Evolutionary conservation across 805 yeast genomes (phyloP), one percentile per base, ranked within the genome.

Genomic region (Ogataea glucozyma): DNA sequence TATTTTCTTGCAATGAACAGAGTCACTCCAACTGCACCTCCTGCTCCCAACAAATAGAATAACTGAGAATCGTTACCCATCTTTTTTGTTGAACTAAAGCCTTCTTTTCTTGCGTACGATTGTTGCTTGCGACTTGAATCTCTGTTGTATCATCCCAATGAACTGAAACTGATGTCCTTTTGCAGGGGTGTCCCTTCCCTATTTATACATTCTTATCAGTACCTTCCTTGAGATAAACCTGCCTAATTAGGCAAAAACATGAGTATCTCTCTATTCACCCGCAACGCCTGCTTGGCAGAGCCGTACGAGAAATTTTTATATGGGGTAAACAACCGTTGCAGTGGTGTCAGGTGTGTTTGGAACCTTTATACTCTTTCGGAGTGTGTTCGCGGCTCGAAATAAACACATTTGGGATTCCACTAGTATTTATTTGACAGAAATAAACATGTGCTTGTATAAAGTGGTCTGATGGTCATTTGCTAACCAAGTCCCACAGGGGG

Each of bases 1-100:
- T 51, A 54, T 13, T 46, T 35, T 35, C 48, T 52, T 9, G 53
- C 49, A 16, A 54, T 41, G 24, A 42, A 56, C 3, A 53, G 20
- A 1, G 55, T 32, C 13, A 47, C 46, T 4, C 56, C 62, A 9
- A 56, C 47, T n/a, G 56, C 54, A 16, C 52, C 33, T 16, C 61
- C 57, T n/a, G 57, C 58, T 4, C 51, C 57, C 21, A 53, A 14
- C 24, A 59, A 34, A 27, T 52, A 43, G 34, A 46, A 21, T 36
- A 47, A 48, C 33, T 47, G 40, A 13, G 46, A 31, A 30, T 52
- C 50, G 26, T 23, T 27, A 13, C 30, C 29, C 49, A 45, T 45
- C 16, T 14, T 16, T 23, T 3, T 17, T 16, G 13, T n/a, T 26
- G 13, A n/a, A n/a, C n/a, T n/a, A n/a, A n/a, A n/a, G n/a, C n/a